Evolutionary conservation across 169 alveolate genomes (phyloP), one percentile per base, ranked within the genome.

Genomic region (Condylostoma magnum): DNA sequence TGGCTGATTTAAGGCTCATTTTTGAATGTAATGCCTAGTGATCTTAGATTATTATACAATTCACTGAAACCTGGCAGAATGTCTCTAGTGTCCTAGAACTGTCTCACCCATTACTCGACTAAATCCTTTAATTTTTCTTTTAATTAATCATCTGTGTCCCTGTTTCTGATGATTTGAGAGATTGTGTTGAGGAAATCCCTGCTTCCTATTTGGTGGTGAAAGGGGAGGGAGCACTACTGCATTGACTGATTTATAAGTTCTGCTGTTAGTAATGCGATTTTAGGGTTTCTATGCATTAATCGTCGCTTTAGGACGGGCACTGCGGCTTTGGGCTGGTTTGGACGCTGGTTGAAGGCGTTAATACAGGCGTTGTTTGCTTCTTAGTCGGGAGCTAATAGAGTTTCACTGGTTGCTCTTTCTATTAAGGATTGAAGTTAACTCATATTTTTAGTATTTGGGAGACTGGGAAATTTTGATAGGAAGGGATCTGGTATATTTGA

Each of bases 241-340:
- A 66, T 38, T 12, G 22, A 6, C 2, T 20, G 47, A 8, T 47
- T 50, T 12, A 66, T n/a, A 25, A 66, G 46, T 20, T 66, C 63
- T 15, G 33, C 18, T 46, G 75, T 66, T 6, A 66, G 75, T 8
- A 66, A 22, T 66, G 18, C 27, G 25, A 66, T 30, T 66, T 66
- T 66, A 0, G 75, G 66, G 31, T 66, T 66, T 20, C 75, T 8
- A 25, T 43, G 6, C 15, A 66, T 22, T 2, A 66, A 12, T 20
- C 63, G 12, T 2, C 31, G 25, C 36, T 66, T 66, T 25, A 66
- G 15, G 46, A 20, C 10, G 20, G 43, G 12, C 28, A 66, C 31
- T 20, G 65, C 75, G 25, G 43, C 75, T 66, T 66, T 66, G 10
- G 75, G 75, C 63, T 30, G 22, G 25, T 66, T 63, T 1, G 75